These are phyloP conservation scores for Dacryopinax spathularia DNA, from an alignment of 768 basidiomycete genomes.

Conservation along the genomic window DNA sequence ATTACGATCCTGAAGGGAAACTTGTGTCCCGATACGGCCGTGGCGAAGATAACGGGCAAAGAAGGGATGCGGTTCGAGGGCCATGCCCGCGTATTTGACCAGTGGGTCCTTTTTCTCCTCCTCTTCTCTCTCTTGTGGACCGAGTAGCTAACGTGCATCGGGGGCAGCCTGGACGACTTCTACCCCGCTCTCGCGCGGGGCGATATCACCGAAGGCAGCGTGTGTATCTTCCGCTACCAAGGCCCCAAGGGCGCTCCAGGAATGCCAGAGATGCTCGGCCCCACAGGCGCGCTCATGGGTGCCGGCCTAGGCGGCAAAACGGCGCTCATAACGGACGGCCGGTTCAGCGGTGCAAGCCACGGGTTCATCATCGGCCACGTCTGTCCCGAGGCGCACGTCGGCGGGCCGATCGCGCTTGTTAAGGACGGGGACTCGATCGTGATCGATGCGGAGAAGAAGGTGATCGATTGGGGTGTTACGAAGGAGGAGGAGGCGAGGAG, in stretches of 20 bases:
- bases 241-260: slow-evolving; percentile 86
- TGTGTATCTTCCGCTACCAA: slow-evolving; percentile 74
- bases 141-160: slow-evolving; percentile 8
- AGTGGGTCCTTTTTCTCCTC: background rate
- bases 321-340: slow-evolving; percentile 75
- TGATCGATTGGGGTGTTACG: slow-evolving; percentile 59
- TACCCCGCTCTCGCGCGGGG: slow-evolving; percentile 59
- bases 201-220: slow-evolving; percentile 59
- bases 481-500: slow-evolving; percentile 51
- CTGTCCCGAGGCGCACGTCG: slow-evolving; percentile 52
- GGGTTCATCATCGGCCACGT: slow-evolving; percentile 53
- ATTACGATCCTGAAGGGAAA: slow-evolving; percentile 80
- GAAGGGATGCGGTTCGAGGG: slow-evolving; percentile 78
- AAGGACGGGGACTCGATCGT: slow-evolving; percentile 66
- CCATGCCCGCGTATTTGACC: slow-evolving; percentile 11
- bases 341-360: slow-evolving; percentile 71
- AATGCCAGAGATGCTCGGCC: slow-evolving; percentile 72
- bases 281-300: slow-evolving; percentile 72
- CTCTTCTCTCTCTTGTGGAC: background rate
- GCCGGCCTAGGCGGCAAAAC: slow-evolving; percentile 67
- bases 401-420: slow-evolving; percentile 79
- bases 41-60: slow-evolving; percentile 88
- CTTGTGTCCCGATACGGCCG: slow-evolving; percentile 70
- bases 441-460: slow-evolving; percentile 51
- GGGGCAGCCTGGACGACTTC: slow-evolving; percentile 47